Evolutionary conservation across 108 stramenopile species (phyloP), one percentile per base, ranked within the genome.

Genomic region (Conticribra weissflogii): DNA sequence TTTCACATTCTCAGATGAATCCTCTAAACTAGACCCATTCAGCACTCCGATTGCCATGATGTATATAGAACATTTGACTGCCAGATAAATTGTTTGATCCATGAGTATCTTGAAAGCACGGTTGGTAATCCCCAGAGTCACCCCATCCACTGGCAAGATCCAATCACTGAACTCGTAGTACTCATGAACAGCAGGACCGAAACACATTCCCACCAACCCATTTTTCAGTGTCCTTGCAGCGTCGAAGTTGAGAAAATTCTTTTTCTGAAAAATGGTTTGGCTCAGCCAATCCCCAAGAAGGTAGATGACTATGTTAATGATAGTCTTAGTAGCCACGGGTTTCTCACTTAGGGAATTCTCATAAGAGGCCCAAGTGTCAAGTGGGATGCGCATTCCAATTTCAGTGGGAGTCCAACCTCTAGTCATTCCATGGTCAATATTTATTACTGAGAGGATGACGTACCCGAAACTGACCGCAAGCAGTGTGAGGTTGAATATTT

Each of bases 231-330:
- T 95, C 23, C 95, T 67, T 8, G 36, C 59, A 15, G 89, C 86
- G 79, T 96, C 95, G 70, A 97, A 97, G 36, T 97, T 89, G 34
- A 96, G 75, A 1, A 93, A 52, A 57, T 96, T 83, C 59, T 95
- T 88, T 51, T 85, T 74, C 28, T 85, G 81, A 61, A 96, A 93
- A 2, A 89, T 67, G 0, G 95, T 96, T 64, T 93, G 92, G 53
- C 83, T 87, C n/a, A 97, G 78, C 97, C 97, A 97, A 79, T 97
- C 97, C 2, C 97, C 95, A 23, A 97, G 74, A 5, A 96, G 66
- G 71, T 97, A 97, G 12, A 97, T 97, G 50, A 96, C 84, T 18
- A 96, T 92, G 69, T 97, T 97, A 81, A 97, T 97, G 21, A 91
- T 66, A 1, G 97, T 96, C 82, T 97, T 97, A 36, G 96, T 96